Evolutionary conservation across 805 yeast genomes (phyloP).

Genomic region (Suhomyces canberraensis): DNA sequence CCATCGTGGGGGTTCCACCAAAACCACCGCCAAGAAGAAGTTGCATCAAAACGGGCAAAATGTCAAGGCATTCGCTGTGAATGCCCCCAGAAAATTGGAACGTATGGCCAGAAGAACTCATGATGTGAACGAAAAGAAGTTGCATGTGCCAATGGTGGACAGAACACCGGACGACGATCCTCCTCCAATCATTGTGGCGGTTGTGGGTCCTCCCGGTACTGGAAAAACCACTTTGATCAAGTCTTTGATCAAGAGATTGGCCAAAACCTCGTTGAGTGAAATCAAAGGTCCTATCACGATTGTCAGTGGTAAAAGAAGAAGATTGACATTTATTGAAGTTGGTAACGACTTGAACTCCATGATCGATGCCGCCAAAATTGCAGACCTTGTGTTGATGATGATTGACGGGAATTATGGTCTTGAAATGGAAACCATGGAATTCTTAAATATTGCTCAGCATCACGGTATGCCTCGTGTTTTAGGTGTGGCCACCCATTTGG

Average conservation of each 20-base stretch:
- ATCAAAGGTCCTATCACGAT: slow-evolving; percentile 95
- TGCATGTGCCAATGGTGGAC: slow-evolving; percentile 97
- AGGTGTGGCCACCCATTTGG: slow-evolving; percentile 94
- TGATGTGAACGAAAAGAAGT: slow-evolving; percentile 76
- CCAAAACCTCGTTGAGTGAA: slow-evolving; percentile 82
- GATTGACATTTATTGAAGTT: slow-evolving; percentile 91
- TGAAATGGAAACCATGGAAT: slow-evolving; percentile 99
- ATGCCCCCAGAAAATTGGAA: slow-evolving; percentile 77
- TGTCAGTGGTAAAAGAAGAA: slow-evolving; percentile 90
- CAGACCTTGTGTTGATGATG: slow-evolving; percentile 84
- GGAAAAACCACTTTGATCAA: slow-evolving; percentile 93
- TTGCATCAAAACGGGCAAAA: slow-evolving; percentile 76
- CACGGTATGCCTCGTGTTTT: slow-evolving; percentile 98
- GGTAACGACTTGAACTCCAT: slow-evolving; percentile 89
- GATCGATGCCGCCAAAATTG: slow-evolving; percentile 94
- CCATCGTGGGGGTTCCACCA: slow-evolving; percentile 60
- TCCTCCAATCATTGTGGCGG: slow-evolving; percentile 94
- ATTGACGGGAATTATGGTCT: slow-evolving; percentile 97
- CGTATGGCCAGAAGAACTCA: slow-evolving; percentile 79
- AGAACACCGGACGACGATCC: slow-evolving; percentile 97
- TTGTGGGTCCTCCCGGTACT: slow-evolving; percentile 98
- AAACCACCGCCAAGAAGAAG: slow-evolving; percentile 74
- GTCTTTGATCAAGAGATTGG: slow-evolving; percentile 79
- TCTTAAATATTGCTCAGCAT: slow-evolving; percentile 90
- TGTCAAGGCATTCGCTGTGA: slow-evolving; percentile 43